These are phyloP conservation scores for Trichosporon coremiiforme DNA, from an alignment of 1,284 basidiomycete species.

Conservation along the genomic window DNA sequence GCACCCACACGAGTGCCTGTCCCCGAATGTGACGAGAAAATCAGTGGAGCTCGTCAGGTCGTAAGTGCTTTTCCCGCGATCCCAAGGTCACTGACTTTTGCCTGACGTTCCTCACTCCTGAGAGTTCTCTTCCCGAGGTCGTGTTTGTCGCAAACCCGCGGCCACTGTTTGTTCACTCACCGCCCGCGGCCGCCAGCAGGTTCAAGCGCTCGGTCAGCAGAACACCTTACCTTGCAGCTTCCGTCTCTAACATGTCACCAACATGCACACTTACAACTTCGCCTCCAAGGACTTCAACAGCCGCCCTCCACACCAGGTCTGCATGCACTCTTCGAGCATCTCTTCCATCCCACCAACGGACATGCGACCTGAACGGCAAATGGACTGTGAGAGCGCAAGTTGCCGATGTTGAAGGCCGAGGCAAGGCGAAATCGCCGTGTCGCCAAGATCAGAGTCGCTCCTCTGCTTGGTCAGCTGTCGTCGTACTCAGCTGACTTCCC, in stretches of 20 bases:
- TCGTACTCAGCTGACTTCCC: not conserved
- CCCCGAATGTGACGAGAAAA: not conserved
- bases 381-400: not conserved
- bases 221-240: no score
- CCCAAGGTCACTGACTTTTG: not conserved
- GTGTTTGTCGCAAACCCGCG: no score
- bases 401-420: not conserved
- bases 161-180: no score
- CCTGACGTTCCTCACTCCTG: not conserved
- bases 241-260: no score
- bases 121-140: no score
- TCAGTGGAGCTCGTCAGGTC: not conserved
- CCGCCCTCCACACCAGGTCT: no score
- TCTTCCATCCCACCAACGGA: no score
- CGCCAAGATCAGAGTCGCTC: not conserved
- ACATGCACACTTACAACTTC: no score
- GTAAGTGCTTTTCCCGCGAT: constrained; percentile 5
- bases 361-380: not conserved
- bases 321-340: no score
- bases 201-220: no score
- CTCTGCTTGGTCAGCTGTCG: not conserved
- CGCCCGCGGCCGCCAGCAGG: no score
- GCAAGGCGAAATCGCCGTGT: not conserved
- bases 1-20: not conserved
- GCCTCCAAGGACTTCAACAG: no score